Percentiles rank a stretch among this genome's conserved stretches.
Conservation (phyloP, 208 protist species). For the Trypanosoma grayi region DNA sequence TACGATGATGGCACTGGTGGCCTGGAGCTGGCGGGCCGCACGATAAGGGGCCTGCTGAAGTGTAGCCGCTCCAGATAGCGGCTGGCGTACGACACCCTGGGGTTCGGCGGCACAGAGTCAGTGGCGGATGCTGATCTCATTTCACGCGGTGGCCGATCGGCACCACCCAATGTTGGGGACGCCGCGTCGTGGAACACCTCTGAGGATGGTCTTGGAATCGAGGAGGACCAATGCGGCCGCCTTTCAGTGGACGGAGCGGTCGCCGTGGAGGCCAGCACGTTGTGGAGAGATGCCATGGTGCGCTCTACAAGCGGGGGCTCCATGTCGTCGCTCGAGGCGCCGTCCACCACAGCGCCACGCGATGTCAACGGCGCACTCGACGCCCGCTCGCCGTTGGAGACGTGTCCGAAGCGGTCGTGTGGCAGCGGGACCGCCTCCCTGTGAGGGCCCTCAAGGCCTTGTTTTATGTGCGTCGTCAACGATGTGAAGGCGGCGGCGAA, state of each 20-base stretch:
- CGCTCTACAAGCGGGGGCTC: not conserved
- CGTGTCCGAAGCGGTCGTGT: no score
- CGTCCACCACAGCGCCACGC: no score
- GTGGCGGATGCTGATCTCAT: conserved; percentile 12
- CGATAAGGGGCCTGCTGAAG: conserved; percentile 18
- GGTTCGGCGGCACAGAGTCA: not conserved
- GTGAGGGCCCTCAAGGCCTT: no score
- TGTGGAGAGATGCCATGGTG: not conserved
- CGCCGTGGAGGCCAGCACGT: not conserved
- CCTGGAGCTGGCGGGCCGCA: not conserved
- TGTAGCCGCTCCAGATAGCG: conserved; percentile 54
- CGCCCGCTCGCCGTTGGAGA: no score
- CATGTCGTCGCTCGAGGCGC: not conserved
- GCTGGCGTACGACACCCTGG: conserved; percentile 29
- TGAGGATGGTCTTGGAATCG: not conserved
- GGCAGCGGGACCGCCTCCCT: no score
- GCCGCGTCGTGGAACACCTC: not conserved
- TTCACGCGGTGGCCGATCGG: conserved; percentile 12
- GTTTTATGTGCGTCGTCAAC: no score
- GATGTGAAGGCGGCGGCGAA: no score
- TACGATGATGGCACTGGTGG: not conserved
- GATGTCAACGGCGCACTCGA: no score
- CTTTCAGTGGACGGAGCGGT: not conserved
- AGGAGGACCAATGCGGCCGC: not conserved
- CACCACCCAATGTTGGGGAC: not conserved